phyloP scores from a whole-genome alignment of 371 early-diverging fungal species.

The Coemansia sp. region DNA sequence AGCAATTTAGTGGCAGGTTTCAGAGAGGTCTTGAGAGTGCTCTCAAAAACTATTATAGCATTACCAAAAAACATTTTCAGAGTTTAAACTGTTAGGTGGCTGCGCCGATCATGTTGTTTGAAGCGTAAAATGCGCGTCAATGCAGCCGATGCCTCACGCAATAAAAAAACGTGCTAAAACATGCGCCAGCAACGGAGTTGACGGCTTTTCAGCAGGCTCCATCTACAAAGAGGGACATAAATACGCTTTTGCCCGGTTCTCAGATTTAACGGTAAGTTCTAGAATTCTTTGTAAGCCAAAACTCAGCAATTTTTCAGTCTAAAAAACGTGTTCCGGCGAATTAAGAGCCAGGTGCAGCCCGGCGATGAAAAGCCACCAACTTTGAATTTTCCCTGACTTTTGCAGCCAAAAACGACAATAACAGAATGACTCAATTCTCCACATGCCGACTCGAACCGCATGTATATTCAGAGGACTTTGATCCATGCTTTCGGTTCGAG shows the following conservation, averaged over 20 bases:
- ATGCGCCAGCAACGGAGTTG: neutral
- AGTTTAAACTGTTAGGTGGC: too few species aligned
- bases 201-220: neutral
- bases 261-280: neutral
- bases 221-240: neutral
- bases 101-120: too few species aligned
- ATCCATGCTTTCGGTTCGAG: neutral
- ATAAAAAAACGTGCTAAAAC: too few species aligned
- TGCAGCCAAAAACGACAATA: too few species aligned
- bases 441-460: neutral
- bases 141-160: too few species aligned
- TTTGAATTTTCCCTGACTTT: neutral
- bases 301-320: neutral
- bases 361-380: neutral
- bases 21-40: too few species aligned
- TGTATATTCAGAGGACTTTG: neutral
- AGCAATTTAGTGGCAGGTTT: too few species aligned
- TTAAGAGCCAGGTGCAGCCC: neutral
- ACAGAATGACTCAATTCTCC: too few species aligned
- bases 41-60: too few species aligned
- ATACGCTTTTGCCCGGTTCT: neutral
- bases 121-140: too few species aligned
- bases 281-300: too few species aligned
- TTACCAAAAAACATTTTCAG: too few species aligned
- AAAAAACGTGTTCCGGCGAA: neutral